A percentile compares a stretch with the other conserved stretches of the same genome.
Evolutionary conservation across 495 filamentous ascomycete genomes (phyloP).

Genomic region (Pyronema omphalodes): DNA sequence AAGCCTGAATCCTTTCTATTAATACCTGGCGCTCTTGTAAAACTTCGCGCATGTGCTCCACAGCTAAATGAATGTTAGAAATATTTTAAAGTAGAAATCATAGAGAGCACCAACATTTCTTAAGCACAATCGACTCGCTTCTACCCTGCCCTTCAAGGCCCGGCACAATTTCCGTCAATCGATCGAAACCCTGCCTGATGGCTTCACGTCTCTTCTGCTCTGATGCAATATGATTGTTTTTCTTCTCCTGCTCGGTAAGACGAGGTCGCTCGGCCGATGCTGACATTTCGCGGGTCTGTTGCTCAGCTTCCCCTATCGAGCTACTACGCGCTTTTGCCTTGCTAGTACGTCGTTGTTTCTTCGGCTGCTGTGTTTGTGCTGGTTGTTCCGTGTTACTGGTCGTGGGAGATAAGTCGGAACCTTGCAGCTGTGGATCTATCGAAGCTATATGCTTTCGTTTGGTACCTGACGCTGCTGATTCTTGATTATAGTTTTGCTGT

Average conservation of each 20-base stretch:
- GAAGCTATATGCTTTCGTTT: conserved; percentile 5
- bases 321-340: neutral
- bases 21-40: conserved; percentile 43
- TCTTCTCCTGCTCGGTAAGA: conserved; percentile 71
- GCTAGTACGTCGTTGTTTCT: neutral
- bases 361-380: conserved; percentile 11
- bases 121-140: conserved; percentile 68
- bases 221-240: conserved; percentile 74
- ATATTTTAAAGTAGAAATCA: neutral
- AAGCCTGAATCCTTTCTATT: conserved; percentile 40
- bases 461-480: conserved; percentile 4
- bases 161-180: conserved; percentile 63
- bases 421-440: conserved; percentile 6
- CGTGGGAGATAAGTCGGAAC: conserved; percentile 8
- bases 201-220: conserved; percentile 79
- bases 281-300: conserved; percentile 9
- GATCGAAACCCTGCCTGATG: conserved; percentile 75
- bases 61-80: conserved; percentile 28
- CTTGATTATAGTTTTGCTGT: neutral
- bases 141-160: conserved; percentile 66
- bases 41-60: conserved; percentile 50
- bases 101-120: conserved; percentile 28
- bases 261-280: conserved; percentile 32
- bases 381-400: conserved; percentile 7
- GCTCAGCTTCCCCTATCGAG: conserved; percentile 6